Conservation (phyloP, 805 yeast species). For the Teunomyces gatunensis region DNA sequence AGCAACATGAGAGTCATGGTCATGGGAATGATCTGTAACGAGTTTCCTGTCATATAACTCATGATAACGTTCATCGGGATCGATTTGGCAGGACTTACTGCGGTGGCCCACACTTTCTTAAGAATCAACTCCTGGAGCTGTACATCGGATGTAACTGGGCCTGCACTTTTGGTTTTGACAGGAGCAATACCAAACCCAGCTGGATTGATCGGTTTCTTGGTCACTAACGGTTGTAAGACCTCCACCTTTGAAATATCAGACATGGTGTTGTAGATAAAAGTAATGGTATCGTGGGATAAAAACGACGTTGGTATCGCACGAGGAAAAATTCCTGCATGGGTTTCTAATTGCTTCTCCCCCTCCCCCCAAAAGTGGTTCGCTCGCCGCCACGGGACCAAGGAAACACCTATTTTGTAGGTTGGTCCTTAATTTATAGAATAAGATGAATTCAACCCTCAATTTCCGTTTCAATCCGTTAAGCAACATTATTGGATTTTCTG, state of each 20-base stretch:
- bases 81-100: conserved; percentile 73
- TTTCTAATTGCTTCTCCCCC: background rate
- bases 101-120: conserved; percentile 84
- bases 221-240: conserved; percentile 6
- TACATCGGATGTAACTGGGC: conserved; percentile 10
- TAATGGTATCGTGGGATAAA: no score
- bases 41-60: conserved; percentile 91
- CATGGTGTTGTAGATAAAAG: background rate
- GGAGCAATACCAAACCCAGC: conserved; percentile 16
- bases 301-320: no score
- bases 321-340: background rate
- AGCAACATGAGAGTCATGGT: conserved; percentile 86
- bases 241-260: conserved; percentile 8
- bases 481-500: conserved; percentile 71
- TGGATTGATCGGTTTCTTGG: conserved; percentile 13
- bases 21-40: conserved; percentile 85
- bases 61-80: conserved; percentile 89
- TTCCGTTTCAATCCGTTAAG: conserved; percentile 55
- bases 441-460: conserved; percentile 7
- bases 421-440: background rate
- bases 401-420: background rate
- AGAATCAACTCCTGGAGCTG: conserved; percentile 40
- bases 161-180: background rate
- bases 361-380: background rate
- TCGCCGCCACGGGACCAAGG: background rate